These are phyloP conservation scores for Trichoderma guizhouense DNA, from an alignment of 2,329 filamentous ascomycete species.

Conservation along the genomic window DNA sequence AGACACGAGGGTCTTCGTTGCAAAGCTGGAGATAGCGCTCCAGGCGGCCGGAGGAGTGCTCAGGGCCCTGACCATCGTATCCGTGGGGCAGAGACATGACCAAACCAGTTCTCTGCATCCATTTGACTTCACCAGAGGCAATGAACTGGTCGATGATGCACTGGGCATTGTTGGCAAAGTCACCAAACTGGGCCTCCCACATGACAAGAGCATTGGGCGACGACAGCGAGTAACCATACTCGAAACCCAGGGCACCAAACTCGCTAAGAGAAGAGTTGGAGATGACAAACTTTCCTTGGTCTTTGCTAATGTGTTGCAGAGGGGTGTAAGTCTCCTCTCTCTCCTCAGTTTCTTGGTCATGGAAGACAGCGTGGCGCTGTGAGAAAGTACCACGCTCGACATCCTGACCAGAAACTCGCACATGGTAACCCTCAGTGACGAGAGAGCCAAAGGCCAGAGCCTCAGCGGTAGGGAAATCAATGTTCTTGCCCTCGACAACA, in stretches of 20 bases:
- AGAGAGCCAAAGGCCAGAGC: slow-evolving; percentile 91
- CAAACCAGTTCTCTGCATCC: slow-evolving; percentile 95
- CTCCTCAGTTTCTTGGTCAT: slow-evolving; percentile 92
- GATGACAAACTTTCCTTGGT: slow-evolving; percentile 95
- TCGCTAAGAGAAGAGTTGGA: slow-evolving; percentile 85
- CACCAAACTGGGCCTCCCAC: slow-evolving; percentile 99
- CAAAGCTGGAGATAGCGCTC: slow-evolving; percentile 96
- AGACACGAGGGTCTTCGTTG: slow-evolving; percentile 94
- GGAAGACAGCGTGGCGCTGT: slow-evolving; percentile 93
- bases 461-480: slow-evolving; percentile 97
- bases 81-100: slow-evolving; percentile 96
- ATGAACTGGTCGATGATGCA: slow-evolving; percentile 99
- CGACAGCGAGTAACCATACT: slow-evolving; percentile 96
- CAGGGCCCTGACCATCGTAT: slow-evolving; percentile 96
- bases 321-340: slow-evolving; percentile 91
- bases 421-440: slow-evolving; percentile 90
- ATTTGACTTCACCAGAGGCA: slow-evolving; percentile 95
- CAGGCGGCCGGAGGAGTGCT: slow-evolving; percentile 96
- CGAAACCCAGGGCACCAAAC: slow-evolving; percentile 80
- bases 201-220: slow-evolving; percentile 97
- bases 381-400: slow-evolving; percentile 99
- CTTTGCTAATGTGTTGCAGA: slow-evolving; percentile 80
- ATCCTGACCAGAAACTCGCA: slow-evolving; percentile 96
- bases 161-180: slow-evolving; percentile 99
- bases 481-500: slow-evolving; percentile 85